phyloP scores from a whole-genome alignment of 2,329 filamentous ascomycete genomes.

The Aspergillus aculeatus region DNA sequence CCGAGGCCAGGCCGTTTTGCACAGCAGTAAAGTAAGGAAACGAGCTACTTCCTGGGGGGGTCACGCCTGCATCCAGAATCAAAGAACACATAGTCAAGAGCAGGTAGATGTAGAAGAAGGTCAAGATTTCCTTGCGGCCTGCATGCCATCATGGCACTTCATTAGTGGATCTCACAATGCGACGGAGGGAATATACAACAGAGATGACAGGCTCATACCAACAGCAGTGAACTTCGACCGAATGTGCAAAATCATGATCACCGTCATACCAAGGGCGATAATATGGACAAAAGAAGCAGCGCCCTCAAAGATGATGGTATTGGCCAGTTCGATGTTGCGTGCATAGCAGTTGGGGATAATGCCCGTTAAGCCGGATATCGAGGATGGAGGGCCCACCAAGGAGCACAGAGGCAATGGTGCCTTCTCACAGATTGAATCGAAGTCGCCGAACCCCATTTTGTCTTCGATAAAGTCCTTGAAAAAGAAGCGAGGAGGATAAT shows the following conservation, averaged over 20 bases:
- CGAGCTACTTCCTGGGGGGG: conserved; percentile 73
- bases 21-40: conserved; percentile 91
- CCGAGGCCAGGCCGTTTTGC: conserved; percentile 80
- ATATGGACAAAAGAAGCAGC: conserved; percentile 93
- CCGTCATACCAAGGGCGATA: conserved; percentile 82
- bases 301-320: conserved; percentile 97
- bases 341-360: conserved; percentile 92
- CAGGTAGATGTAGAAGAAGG: conserved; percentile 97
- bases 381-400: conserved; percentile 67
- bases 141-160: conserved; percentile 4
- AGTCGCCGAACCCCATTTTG: conserved; percentile 80
- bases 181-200: background rate
- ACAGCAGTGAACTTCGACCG: conserved; percentile 98
- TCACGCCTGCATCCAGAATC: conserved; percentile 86
- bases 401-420: conserved; percentile 85
- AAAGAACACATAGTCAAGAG: conserved; percentile 84
- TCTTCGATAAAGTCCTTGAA: background rate
- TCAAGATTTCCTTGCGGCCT: conserved; percentile 71
- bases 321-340: conserved; percentile 90
- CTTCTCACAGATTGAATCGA: conserved; percentile 79
- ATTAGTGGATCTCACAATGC: background rate
- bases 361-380: conserved; percentile 67
- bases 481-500: conserved; percentile 1
- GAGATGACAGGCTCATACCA: conserved; percentile 55
- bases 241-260: conserved; percentile 96